A percentile compares a stretch with the other conserved stretches of the same genome.
These are phyloP conservation scores for Coemansia reversa DNA, from an alignment of 192 early-diverging fungal species.

Conservation along the genomic window DNA sequence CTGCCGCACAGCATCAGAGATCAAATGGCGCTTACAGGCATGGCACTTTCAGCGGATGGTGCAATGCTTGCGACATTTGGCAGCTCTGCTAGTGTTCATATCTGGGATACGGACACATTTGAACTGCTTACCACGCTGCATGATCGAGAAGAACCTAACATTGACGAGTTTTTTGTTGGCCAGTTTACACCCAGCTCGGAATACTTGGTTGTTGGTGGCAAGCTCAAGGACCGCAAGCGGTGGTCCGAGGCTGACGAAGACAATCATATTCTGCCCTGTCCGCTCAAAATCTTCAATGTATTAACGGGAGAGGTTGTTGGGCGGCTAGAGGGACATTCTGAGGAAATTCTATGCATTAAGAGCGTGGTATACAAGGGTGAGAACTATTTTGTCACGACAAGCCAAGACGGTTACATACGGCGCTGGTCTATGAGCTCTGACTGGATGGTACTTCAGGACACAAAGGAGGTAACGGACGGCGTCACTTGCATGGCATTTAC, in stretches of 20 bases:
- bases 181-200: slow-evolving; percentile 69
- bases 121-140: slow-evolving; percentile 67
- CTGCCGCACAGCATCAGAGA: slow-evolving; percentile 69
- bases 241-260: slow-evolving; percentile 92
- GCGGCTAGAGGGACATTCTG: slow-evolving; percentile 79
- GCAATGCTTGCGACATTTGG: slow-evolving; percentile 84
- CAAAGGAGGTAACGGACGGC: slow-evolving; percentile 73
- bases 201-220: slow-evolving; percentile 78
- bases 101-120: slow-evolving; percentile 84
- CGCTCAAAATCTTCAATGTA: slow-evolving; percentile 89
- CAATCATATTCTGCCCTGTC: slow-evolving; percentile 91
- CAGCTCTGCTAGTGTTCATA: slow-evolving; percentile 67
- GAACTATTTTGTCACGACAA: slow-evolving; percentile 83
- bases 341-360: slow-evolving; percentile 87
- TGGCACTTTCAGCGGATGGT: slow-evolving; percentile 82
- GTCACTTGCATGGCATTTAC: slow-evolving; percentile 96
- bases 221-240: slow-evolving; percentile 82
- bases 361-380: slow-evolving; percentile 71
- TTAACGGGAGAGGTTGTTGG: slow-evolving; percentile 75
- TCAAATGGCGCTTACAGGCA: slow-evolving; percentile 79
- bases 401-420: slow-evolving; percentile 92
- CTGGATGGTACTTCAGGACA: slow-evolving; percentile 70
- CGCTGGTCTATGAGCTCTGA: slow-evolving; percentile 83
- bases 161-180: slow-evolving; percentile 91
- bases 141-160: slow-evolving; percentile 72